These are phyloP conservation scores for Aspergillus fructus DNA, from an alignment of 2,329 filamentous ascomycete genomes.

Conservation along the genomic window DNA sequence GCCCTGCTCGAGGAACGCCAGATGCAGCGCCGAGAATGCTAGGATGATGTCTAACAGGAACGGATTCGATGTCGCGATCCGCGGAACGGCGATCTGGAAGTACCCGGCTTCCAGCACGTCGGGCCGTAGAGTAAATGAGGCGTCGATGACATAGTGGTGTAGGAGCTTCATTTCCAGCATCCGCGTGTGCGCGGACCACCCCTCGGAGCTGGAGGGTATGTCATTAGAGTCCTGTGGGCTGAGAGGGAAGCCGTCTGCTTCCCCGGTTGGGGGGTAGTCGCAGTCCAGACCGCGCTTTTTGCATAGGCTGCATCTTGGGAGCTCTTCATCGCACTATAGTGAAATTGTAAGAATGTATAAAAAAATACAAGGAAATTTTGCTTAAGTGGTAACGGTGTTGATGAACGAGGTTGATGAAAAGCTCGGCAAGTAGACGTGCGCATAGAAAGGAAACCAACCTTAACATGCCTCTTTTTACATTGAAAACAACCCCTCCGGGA, in stretches of 20 bases:
- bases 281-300: constrained; percentile 38
- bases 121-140: constrained; percentile 33
- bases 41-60: constrained; percentile 47
- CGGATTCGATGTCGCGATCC: constrained; percentile 41
- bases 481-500: constrained; percentile 41
- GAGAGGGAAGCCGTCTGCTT: constrained; percentile 24
- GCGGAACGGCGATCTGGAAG: constrained; percentile 35
- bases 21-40: constrained; percentile 46
- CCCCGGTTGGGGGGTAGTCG: constrained; percentile 30
- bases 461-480: constrained; percentile 41
- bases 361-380: background rate
- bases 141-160: constrained; percentile 40
- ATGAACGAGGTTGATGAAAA: background rate
- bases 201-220: background rate
- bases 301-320: constrained; percentile 38
- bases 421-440: background rate
- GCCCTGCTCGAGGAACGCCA: constrained; percentile 38
- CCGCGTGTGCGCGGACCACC: constrained; percentile 21
- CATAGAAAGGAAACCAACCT: constrained; percentile 24
- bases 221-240: constrained; percentile 21
- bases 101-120: constrained; percentile 32
- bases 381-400: background rate
- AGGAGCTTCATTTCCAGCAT: constrained; percentile 39
- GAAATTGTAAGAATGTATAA: background rate
- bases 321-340: constrained; percentile 37